These are phyloP conservation scores for Tetrapyrgos nigripes DNA, from an alignment of 1,284 basidiomycete genomes.

Conservation along the genomic window DNA sequence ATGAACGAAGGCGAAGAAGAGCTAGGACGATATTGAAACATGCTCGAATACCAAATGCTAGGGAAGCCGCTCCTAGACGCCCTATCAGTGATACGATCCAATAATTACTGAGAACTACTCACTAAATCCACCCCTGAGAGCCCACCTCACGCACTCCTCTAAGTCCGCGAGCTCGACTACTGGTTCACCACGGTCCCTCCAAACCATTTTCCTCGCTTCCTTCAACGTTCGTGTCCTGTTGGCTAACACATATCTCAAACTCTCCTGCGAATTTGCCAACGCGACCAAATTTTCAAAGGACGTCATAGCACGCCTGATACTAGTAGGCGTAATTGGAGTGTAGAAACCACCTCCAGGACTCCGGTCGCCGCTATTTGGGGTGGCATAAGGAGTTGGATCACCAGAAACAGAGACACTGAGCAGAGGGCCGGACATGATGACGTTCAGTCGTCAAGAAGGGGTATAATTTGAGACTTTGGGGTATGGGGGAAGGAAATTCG, in stretches of 20 bases:
- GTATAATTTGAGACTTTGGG: background rate
- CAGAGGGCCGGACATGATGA: background rate
- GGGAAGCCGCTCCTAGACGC: slow-evolving; percentile 73
- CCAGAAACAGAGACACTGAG: slow-evolving; percentile 6
- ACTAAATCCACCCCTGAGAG: slow-evolving; percentile 78
- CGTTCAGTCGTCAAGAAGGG: background rate
- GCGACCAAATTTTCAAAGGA: slow-evolving; percentile 84
- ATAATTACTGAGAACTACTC: slow-evolving; percentile 42
- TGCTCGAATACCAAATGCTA: slow-evolving; percentile 83
- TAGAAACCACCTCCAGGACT: slow-evolving; percentile 14
- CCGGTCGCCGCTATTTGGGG: slow-evolving; percentile 12
- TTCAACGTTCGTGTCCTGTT: slow-evolving; percentile 77
- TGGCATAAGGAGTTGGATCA: slow-evolving; percentile 13
- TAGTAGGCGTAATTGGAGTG: slow-evolving; percentile 9
- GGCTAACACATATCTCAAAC: slow-evolving; percentile 63
- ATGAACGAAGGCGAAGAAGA: slow-evolving; percentile 68
- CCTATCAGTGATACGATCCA: background rate
- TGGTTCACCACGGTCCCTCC: slow-evolving; percentile 83
- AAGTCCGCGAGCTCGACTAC: slow-evolving; percentile 72
- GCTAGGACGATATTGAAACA: slow-evolving; percentile 82
- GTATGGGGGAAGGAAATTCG: background rate
- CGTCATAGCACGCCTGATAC: slow-evolving; percentile 57
- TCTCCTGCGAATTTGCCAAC: slow-evolving; percentile 79
- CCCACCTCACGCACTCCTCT: slow-evolving; percentile 78
- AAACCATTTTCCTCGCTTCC: slow-evolving; percentile 80